Base-by-base conservation (phyloP, 2,329 filamentous ascomycete species). In the Elsinoe fawcettii region DNA sequence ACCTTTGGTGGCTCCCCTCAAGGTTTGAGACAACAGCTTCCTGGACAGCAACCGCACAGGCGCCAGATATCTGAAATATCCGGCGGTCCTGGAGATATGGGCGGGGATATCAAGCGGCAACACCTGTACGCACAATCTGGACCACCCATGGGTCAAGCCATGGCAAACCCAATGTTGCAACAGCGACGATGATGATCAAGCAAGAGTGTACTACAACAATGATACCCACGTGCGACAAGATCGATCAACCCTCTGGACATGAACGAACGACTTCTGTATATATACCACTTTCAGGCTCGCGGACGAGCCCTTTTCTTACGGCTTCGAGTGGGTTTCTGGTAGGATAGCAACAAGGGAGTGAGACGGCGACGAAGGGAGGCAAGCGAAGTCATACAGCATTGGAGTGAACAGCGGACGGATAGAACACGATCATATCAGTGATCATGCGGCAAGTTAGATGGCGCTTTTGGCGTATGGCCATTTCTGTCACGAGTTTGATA, bases 31-130 rank as follows among this genome's bases (percentile, higher is more conserved):
- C 59, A 60, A 61, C 61, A 64, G 32, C 59, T 53, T 20, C 69
- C 61, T 56, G 63, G 64, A 25, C 67, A 66, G 25, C 69, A 68
- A 36, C 72, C 71, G 53, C 79, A 82, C 61, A 74, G 82, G 60
- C 73, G 82, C 63, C 79, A 81, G 57, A 77, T 83, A n/a, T 83
- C 80, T 2, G 81, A 84, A 30, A 81, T 85, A 58, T 75, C 79
- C 2, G 77, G 80, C 46, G 77, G 77, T 1, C 72, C 77, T 3
- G 77, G 79, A 9, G 74, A 75, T 23, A 71, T 77, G 64, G 72
- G 67, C 51, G 75, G 74, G 54, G 75, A 80, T 61, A 70, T 75
- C 4, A 85, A 85, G 66, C 75, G 81, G 61, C 81, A 81, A 65
- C 79, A 81, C 57, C 77, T 84, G 71, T 84, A 80, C 63, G 70